A percentile compares a stretch with the other conserved stretches of the same genome.
phyloP scores from a whole-genome alignment of 2,329 filamentous ascomycete genomes.

The Aspergillus bombycis region DNA sequence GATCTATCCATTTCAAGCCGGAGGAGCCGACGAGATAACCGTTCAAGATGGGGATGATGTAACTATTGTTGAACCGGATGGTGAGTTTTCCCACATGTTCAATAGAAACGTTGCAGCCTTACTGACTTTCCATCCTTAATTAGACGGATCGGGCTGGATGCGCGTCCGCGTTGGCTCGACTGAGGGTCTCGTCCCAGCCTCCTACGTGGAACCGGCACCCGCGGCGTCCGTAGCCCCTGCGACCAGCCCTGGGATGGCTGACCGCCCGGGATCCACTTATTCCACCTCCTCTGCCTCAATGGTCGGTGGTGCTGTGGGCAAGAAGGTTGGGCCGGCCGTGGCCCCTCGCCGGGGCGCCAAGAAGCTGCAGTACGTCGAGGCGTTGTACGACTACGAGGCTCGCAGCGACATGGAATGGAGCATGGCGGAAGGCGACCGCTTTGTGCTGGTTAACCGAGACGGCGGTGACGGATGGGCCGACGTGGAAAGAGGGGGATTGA shows the following conservation, averaged over 20 bases:
- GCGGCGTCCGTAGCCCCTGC: conserved; percentile 46
- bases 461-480: conserved; percentile 95
- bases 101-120: neutral
- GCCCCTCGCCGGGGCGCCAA: conserved; percentile 89
- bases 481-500: conserved; percentile 86
- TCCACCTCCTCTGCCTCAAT: conserved; percentile 77
- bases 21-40: conserved; percentile 77
- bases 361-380: conserved; percentile 91
- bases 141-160: conserved; percentile 91
- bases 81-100: conserved; percentile 56
- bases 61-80: conserved; percentile 79
- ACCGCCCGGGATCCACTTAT: conserved; percentile 72
- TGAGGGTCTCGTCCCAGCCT: conserved; percentile 83
- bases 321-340: conserved; percentile 85
- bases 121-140: conserved; percentile 12
- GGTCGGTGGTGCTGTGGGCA: conserved; percentile 49
- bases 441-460: conserved; percentile 86
- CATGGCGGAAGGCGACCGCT: conserved; percentile 88
- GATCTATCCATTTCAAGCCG: conserved; percentile 84
- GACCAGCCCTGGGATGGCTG: conserved; percentile 37
- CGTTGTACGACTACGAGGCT: conserved; percentile 87
- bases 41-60: conserved; percentile 80
- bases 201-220: conserved; percentile 74
- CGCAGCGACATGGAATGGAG: conserved; percentile 84
- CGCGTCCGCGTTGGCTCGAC: conserved; percentile 73